phyloP scores from a whole-genome alignment of 257 asterid species.

The Solanum peruvianum region DNA sequence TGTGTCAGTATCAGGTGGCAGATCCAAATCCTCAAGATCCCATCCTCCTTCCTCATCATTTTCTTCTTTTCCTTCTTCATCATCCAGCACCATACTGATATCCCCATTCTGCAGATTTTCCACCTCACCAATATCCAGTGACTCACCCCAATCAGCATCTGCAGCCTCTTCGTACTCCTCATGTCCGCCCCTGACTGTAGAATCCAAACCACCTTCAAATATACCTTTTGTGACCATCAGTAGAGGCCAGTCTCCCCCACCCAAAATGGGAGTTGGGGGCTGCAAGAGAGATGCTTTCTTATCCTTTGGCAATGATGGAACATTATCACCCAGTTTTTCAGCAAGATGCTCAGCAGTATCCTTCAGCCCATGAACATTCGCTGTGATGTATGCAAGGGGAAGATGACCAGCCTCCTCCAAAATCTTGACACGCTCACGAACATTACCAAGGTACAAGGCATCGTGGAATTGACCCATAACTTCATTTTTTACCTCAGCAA shows the following conservation, averaged over 20 bases:
- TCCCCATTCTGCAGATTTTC: constrained; percentile 48
- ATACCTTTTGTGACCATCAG: constrained; percentile 71
- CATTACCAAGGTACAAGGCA: constrained; percentile 83
- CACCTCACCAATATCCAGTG: constrained; percentile 52
- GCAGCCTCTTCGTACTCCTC: constrained; percentile 50
- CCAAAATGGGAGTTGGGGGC: constrained; percentile 68
- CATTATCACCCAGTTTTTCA: constrained; percentile 50
- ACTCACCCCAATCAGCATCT: constrained; percentile 46
- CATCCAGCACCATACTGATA: constrained; percentile 25
- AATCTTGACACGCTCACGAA: constrained; percentile 73
- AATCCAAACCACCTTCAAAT: constrained; percentile 60
- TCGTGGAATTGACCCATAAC: constrained; percentile 95
- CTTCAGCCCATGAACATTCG: constrained; percentile 58
- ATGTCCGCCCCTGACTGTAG: constrained; percentile 23
- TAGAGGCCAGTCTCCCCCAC: constrained; percentile 88
- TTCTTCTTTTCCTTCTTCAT: constrained; percentile 44
- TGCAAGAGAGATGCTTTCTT: constrained; percentile 45
- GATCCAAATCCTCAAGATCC: constrained; percentile 93
- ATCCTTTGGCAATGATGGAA: constrained; percentile 54
- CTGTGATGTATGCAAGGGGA: constrained; percentile 74
- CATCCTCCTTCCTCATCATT: constrained; percentile 69
- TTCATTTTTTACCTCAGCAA: constrained; percentile 82
- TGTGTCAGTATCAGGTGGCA: constrained; percentile 73
- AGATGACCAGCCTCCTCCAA: constrained; percentile 70
- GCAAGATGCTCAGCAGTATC: constrained; percentile 57